Percentiles rank a stretch among this genome's conserved stretches.
Conservation (phyloP, 2,329 filamentous ascomycete genomes). For the Cladophialophora yegresii region DNA sequence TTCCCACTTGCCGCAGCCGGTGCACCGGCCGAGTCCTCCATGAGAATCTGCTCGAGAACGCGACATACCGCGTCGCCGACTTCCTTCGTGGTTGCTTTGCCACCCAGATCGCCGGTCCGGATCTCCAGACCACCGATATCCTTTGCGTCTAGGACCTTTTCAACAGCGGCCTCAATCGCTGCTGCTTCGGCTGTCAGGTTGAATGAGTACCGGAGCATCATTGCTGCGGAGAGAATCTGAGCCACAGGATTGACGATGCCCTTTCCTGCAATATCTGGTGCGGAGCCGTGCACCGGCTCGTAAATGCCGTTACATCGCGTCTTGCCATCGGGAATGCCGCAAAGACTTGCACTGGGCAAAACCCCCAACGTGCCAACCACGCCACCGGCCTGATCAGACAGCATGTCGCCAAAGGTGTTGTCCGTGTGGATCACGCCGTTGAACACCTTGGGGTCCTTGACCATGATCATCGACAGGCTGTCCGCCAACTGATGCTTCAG, state of each 20-base stretch:
- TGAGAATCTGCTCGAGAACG: constrained; percentile 46
- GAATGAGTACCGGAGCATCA: constrained; percentile 98
- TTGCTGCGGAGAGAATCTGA: constrained; percentile 91
- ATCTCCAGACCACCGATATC: constrained; percentile 62
- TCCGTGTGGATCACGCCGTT: constrained; percentile 90
- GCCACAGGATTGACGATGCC: constrained; percentile 95
- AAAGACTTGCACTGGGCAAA: constrained; percentile 92
- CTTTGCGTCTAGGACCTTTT: constrained; percentile 96
- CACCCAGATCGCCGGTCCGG: constrained; percentile 86
- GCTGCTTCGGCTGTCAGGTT: constrained; percentile 78
- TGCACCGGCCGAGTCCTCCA: constrained; percentile 8
- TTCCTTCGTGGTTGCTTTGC: constrained; percentile 91
- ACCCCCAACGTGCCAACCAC: constrained; percentile 96
- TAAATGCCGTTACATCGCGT: constrained; percentile 73
- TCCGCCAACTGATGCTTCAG: constrained; percentile 97
- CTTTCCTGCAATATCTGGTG: constrained; percentile 95
- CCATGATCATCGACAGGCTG: constrained; percentile 98
- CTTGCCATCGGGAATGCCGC: constrained; percentile 85
- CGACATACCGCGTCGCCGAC: constrained; percentile 89
- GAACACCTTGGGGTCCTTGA: constrained; percentile 91
- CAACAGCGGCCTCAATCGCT: constrained; percentile 91
- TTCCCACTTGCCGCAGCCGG: neutral
- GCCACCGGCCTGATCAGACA: constrained; percentile 99
- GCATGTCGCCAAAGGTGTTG: constrained; percentile 98
- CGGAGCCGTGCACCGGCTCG: constrained; percentile 97